Evolutionary conservation across 208 protist species (phyloP).

Genomic region (Porcisia hertigi): DNA sequence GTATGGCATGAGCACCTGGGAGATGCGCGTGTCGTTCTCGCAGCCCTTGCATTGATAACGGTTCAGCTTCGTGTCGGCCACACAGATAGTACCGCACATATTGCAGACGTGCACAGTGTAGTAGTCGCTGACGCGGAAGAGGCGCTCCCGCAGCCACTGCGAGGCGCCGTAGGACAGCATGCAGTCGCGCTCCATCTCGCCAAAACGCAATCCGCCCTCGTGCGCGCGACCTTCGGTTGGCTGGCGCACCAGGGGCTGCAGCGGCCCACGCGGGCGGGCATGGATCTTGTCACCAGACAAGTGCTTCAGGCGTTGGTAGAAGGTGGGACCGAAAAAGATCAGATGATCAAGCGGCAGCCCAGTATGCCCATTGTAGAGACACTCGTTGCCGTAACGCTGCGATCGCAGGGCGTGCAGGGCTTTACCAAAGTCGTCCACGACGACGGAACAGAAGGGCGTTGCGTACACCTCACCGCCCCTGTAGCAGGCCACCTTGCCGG

Average conservation of each 20-base stretch:
- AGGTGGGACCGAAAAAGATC: slow-evolving; percentile 99
- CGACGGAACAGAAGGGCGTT: slow-evolving; percentile 95
- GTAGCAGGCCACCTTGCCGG: slow-evolving; percentile 91
- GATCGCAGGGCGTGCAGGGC: slow-evolving; percentile 91
- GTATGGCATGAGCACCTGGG: slow-evolving; percentile 97
- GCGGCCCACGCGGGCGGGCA: slow-evolving; percentile 92
- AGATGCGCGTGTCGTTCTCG: slow-evolving; percentile 93
- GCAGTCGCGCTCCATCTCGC: slow-evolving; percentile 99
- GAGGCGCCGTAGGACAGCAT: slow-evolving; percentile 96
- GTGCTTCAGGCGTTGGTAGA: slow-evolving; percentile 99
- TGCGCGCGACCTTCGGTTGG: slow-evolving; percentile 98
- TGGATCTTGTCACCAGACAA: slow-evolving; percentile 99
- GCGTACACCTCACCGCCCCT: slow-evolving; percentile 96
- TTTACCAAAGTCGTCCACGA: slow-evolving; percentile 94
- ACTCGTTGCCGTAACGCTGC: slow-evolving; percentile 98
- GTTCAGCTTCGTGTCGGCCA: slow-evolving; percentile 53
- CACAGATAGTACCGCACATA: slow-evolving; percentile 87
- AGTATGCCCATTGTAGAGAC: slow-evolving; percentile 95
- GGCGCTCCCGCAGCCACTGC: slow-evolving; percentile 96
- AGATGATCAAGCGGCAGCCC: slow-evolving; percentile 96
- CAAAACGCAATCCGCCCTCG: slow-evolving; percentile 99
- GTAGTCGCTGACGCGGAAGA: slow-evolving; percentile 97
- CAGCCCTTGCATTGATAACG: slow-evolving; percentile 93
- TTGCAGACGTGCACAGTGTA: slow-evolving; percentile 96
- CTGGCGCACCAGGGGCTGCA: slow-evolving; percentile 97